Conservation (phyloP, 2,329 filamentous ascomycete genomes). For the Nigrograna mackinnonii region DNA sequence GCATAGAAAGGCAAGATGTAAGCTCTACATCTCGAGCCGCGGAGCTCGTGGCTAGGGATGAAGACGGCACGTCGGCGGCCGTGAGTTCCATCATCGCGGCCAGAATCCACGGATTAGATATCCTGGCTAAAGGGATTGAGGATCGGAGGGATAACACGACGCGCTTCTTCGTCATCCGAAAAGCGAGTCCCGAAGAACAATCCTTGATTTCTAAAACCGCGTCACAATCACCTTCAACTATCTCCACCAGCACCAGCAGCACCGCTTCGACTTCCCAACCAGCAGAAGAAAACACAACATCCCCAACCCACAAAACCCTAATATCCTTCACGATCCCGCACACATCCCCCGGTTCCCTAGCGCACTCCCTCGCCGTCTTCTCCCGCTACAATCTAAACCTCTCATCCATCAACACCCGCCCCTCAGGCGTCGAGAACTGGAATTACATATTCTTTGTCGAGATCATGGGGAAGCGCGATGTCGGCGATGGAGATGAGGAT, state of each 20-base stretch:
- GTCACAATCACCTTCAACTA: too few relatives aligned
- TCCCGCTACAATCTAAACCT: slow-evolving; percentile 74
- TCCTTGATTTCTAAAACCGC: too few relatives aligned
- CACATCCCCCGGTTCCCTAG: slow-evolving; percentile 76
- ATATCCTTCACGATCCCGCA: slow-evolving; percentile 85
- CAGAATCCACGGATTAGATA: slow-evolving; percentile 65
- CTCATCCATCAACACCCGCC: slow-evolving; percentile 87
- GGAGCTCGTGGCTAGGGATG: slow-evolving; percentile 68
- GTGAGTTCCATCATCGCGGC: slow-evolving; percentile 79
- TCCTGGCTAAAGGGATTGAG: slow-evolving; percentile 72
- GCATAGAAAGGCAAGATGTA: slow-evolving; percentile 79
- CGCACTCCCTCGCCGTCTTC: slow-evolving; percentile 80
- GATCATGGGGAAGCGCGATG: slow-evolving; percentile 67
- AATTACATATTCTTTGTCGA: slow-evolving; percentile 96
- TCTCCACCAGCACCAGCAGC: slow-evolving; percentile 1
- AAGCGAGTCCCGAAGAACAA: too few relatives aligned
- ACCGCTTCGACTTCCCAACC: neutral
- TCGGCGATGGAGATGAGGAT: slow-evolving; percentile 56
- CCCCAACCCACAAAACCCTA: slow-evolving; percentile 65
- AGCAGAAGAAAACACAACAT: too few relatives aligned
- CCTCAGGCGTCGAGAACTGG: slow-evolving; percentile 75
- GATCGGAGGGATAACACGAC: slow-evolving; percentile 78
- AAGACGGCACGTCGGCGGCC: slow-evolving; percentile 69
- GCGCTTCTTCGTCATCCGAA: slow-evolving; percentile 71
- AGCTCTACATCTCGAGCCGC: slow-evolving; percentile 86